Evolutionary conservation across 2,329 filamentous ascomycete species (phyloP).

Genomic region (Neonectria punicea): DNA sequence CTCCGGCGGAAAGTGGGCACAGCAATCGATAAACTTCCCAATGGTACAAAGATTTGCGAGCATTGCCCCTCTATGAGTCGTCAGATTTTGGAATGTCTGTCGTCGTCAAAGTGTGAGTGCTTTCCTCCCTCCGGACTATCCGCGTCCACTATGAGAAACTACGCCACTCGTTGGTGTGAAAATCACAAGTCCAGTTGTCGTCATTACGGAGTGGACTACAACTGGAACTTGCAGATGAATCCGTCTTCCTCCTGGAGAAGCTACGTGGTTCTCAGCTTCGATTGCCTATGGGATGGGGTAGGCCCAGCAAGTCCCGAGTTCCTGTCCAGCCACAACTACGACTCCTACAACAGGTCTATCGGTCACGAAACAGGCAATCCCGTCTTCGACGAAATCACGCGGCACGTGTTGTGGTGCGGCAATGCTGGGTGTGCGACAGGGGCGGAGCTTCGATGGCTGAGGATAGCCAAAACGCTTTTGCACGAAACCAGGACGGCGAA

Average conservation of each 20-base stretch:
- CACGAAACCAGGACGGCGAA: neutral
- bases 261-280: neutral
- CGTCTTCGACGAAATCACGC: conserved; percentile 9
- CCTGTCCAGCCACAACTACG: conserved; percentile 3
- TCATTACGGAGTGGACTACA: neutral
- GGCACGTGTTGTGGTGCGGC: conserved; percentile 16
- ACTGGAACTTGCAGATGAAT: neutral
- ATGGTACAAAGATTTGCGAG: neutral
- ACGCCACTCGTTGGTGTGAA: neutral
- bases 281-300: neutral
- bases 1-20: neutral
- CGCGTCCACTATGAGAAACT: accelerated
- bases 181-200: neutral
- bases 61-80: neutral
- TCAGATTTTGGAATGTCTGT: neutral
- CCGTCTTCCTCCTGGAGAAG: neutral
- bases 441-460: conserved; percentile 3
- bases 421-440: conserved; percentile 11
- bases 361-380: neutral
- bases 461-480: conserved; percentile 8
- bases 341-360: neutral
- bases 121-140: neutral
- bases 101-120: conserved; percentile 9
- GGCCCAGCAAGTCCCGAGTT: neutral
- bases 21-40: neutral